Conservation (phyloP, 495 filamentous ascomycete species). For the Penicillium canescens region DNA sequence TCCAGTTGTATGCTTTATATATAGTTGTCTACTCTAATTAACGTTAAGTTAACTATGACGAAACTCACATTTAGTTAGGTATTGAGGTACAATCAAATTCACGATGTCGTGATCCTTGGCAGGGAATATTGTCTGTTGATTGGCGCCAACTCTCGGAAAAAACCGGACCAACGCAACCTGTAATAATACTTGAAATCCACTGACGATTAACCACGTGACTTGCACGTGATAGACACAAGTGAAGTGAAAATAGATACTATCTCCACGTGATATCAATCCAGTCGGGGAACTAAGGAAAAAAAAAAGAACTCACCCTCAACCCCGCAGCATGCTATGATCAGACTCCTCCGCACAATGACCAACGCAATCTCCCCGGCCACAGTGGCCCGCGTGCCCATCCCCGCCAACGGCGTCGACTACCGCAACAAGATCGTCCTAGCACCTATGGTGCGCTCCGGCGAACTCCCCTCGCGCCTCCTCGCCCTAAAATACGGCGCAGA, state of each 20-base stretch:
- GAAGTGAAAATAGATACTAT: constrained; percentile 8
- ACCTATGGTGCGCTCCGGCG: constrained; percentile 95
- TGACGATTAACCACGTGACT: neutral
- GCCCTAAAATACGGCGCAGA: constrained; percentile 95
- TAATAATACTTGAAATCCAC: constrained; percentile 2
- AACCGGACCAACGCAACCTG: neutral
- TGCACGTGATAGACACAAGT: neutral
- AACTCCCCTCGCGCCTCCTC: constrained; percentile 83
- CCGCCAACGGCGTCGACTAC: constrained; percentile 87
- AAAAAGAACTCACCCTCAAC: constrained; percentile 7
- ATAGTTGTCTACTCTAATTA: too few relatives aligned
- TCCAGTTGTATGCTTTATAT: neutral
- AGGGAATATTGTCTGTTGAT: constrained; percentile 2
- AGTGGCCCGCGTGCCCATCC: constrained; percentile 69
- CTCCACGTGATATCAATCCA: constrained; percentile 14
- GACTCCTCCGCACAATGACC: constrained; percentile 55
- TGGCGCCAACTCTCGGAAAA: neutral
- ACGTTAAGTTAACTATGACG: too few relatives aligned
- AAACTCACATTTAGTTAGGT: too few relatives aligned
- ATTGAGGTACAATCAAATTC: neutral
- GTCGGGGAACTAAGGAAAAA: constrained; percentile 3
- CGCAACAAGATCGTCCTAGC: constrained; percentile 90
- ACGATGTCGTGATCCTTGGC: constrained; percentile 13
- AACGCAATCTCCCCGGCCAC: constrained; percentile 6
- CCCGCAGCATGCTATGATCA: constrained; percentile 45